Evolutionary conservation across 2,329 filamentous ascomycete species (phyloP), one percentile per base, ranked within the genome.

Genomic region (Aspergillus texensis): DNA sequence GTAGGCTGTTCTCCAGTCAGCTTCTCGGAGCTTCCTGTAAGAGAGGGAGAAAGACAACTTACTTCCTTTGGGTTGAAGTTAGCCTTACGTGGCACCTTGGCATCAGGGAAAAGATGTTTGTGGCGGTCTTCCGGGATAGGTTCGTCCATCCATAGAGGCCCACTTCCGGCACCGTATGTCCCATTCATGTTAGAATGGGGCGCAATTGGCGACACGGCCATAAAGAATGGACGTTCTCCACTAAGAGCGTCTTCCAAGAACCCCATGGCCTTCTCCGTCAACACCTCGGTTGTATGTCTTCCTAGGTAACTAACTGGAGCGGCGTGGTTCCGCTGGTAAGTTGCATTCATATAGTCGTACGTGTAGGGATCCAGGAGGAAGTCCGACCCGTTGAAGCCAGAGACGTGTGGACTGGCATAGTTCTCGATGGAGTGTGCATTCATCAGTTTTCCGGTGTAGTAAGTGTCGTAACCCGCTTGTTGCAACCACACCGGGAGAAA

Each of bases 41-140:
- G 11, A 26, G 3, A 32, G 12, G 6, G 11, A 26, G 2, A 32
- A 12, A 5, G 16, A 8, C 41, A 14, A 71, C 77, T 41, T 73
- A 85, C 84, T 64, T 80, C 77, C 3, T 86, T 82, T 0, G 89
- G 89, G 68, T 93, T 92, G 75, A 92, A 92, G 71, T 87, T 86
- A 0, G 81, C 77, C 0, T 83, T 88, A 10, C 90, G 80, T 0
- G 90, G 90, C 0, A 91, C 84, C 24, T 80, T 83, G 0, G 81
- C 83, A 32, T 85, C 83, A 2, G 81, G 73, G 71, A 92, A 92
- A 0, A 91, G 80, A 70, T 89, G 75, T 46, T 82, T 79, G 65
- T 93, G 89, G 48, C 89, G 81, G 48, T 86, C 78, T 0, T 88
- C 83, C 0, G 89, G 83, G 16, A 90, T 80, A 0, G 88, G 88